Base-by-base conservation (phyloP, 1,284 basidiomycete species). In the Ceratobasidium sp. region DNA sequence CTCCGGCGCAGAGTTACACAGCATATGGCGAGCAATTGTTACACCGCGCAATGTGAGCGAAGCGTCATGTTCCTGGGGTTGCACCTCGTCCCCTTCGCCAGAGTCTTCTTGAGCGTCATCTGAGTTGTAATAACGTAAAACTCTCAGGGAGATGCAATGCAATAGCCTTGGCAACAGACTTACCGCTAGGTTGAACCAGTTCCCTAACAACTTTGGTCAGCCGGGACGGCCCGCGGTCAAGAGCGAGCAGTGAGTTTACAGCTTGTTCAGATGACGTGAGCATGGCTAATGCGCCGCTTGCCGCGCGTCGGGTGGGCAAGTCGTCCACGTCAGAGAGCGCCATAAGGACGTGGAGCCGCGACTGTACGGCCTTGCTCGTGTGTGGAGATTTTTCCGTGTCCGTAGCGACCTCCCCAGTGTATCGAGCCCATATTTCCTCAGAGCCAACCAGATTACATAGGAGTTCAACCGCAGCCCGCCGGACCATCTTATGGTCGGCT, bases 401-500 rank as follows among this genome's bases (percentile, higher is more conserved):
- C 20, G 60, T 63, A 55, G 89, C 90, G 23, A 77, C 77, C 64
- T 84, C 83, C 15, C 83, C 83, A n/a, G 83, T 83, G 84, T 94
- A 97, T 80, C 88, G 89, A 79, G 90, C 88, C 84, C 94, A 97
- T 1, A 94, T 91, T 1, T 88, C 86, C 64, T 96, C 93, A 28
- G 92, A 94, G 15, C 89, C 90, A 60, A 96, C 89, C 39, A 99
- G 89, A 85, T 99, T 99, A 88, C 97, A 99, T 1, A 97, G 87
- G n/a, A 99, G 90, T 85, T 99, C 96, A 73, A 93, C 93, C 0
- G 96, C 92, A 0, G 97, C 97, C 78, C 97, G 89, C 23, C 96
- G 91, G 66, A 97, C 88, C 80, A 99, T 89, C 0, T 85, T 85
- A 83, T 98, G 94, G 77, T 97, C 95, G 82, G 95, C 94, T 46